Base-by-base conservation (phyloP, 202 grass and related monocot genomes). In the Carex arenaria region DNA sequence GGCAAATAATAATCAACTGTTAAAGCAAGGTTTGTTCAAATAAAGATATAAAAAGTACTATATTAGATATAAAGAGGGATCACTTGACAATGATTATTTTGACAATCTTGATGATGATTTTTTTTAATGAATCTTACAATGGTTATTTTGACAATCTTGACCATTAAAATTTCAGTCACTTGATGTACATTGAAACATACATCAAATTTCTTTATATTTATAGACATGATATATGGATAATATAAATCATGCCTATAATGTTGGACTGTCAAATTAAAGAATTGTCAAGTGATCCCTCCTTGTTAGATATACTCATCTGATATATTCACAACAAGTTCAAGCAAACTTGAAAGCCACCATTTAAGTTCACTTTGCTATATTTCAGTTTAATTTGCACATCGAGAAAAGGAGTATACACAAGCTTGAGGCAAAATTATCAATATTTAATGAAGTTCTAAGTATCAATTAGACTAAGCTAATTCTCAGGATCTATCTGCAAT, bases 21-120 rank as follows among this genome's bases (percentile, higher is more conserved):
- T 42, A 79, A 79, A 84, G 80, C 67, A 79, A 19, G 81, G 43
- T 55, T n/a, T 71, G 54, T 36, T 36, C 52, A 78, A 60, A 30
- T 15, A 78, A 78, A 36, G 32, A 18, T 32, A 17, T 15, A 68
- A 38, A 19, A 40, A 68, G 7, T 40, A 42, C 15, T 42, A 68
- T 4, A n/a, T 40, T 7, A 20, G 3, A 19, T 61, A 61, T 11
- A 10, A 51, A 51, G 11, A 51, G 47, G 47, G 11, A 3, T 51
- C 47, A 51, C 47, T 51, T 13, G 10, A 51, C 47, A 51, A 51
- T 51, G 47, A 0, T 51, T 49, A 49, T 49, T 49, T 42, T 42
- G 40, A 42, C 40, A 47, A 47, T 1, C 43, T 5, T 42, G 38
- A 42, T 42, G 6, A 42, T 42, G 38, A 42, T 26, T 26, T 26